phyloP scores from a whole-genome alignment of 1,284 basidiomycete genomes.

The Anthracocystis walkeri region DNA sequence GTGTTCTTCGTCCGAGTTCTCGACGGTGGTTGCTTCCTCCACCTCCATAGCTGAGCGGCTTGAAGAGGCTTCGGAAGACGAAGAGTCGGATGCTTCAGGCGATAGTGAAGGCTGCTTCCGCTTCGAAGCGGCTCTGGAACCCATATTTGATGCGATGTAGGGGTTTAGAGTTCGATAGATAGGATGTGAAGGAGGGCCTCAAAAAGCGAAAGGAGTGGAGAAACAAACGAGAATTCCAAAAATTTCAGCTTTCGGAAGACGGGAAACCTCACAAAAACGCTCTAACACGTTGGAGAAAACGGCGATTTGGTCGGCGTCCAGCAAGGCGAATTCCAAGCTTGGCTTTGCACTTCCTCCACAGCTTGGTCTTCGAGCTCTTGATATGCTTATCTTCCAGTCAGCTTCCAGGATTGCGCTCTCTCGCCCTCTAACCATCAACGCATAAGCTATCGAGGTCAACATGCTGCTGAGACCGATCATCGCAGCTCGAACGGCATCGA shows the following conservation, averaged over 20 bases:
- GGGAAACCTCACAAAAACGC: background rate
- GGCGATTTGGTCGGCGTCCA: constrained; percentile 28
- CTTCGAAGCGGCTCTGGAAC: background rate
- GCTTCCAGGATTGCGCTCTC: background rate
- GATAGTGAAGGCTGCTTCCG: constrained; percentile 9
- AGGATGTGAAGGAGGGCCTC: background rate
- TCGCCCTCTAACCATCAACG: background rate
- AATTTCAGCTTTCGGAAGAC: constrained; percentile 25
- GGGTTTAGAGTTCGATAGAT: background rate
- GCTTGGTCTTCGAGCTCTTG: background rate
- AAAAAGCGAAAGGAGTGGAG: constrained; percentile 6
- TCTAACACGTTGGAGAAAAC: constrained; percentile 16
- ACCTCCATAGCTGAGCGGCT: constrained; percentile 20
- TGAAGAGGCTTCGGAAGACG: constrained; percentile 31
- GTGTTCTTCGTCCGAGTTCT: background rate
- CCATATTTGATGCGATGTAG: constrained; percentile 11
- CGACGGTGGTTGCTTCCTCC: constrained; percentile 10
- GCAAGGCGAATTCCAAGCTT: constrained; percentile 4
- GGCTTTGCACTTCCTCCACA: background rate
- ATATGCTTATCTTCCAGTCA: background rate
- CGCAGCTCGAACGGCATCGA: background rate
- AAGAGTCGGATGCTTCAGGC: background rate
- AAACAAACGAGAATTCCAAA: constrained; percentile 31
- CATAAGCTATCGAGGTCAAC: background rate
- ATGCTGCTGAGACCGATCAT: constrained; percentile 10